Percentiles rank a stretch among this genome's conserved stretches.
These are phyloP conservation scores for Udeniomyces megalosporus DNA, from an alignment of 768 basidiomycete genomes.

Conservation along the genomic window DNA sequence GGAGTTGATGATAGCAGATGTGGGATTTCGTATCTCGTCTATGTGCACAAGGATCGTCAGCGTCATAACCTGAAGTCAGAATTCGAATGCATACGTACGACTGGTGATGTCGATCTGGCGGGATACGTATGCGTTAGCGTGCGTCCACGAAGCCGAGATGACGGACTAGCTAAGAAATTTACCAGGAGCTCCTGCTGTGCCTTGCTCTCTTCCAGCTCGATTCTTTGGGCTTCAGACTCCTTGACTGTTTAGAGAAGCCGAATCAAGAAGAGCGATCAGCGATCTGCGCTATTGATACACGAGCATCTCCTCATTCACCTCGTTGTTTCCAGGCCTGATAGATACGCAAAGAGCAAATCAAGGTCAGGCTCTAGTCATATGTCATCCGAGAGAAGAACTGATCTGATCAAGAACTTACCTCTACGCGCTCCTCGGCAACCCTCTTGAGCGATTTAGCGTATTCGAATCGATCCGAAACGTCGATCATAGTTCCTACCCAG, in stretches of 20 bases:
- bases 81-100: too few relatives aligned
- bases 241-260: too few relatives aligned
- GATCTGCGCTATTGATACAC: too few relatives aligned
- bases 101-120: not conserved
- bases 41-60: too few relatives aligned
- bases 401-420: not conserved
- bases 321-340: too few relatives aligned
- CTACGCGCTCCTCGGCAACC: not conserved
- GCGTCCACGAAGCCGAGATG: not conserved
- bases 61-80: too few relatives aligned
- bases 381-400: too few relatives aligned
- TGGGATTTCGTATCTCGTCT: slow-evolving; percentile 2
- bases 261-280: too few relatives aligned
- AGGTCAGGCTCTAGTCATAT: too few relatives aligned
- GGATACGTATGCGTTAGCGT: not conserved
- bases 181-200: slow-evolving; percentile 4
- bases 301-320: too few relatives aligned
- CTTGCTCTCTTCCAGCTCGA: not conserved
- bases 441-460: not conserved
- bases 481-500: slow-evolving; percentile 3
- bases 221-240: not conserved
- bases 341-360: too few relatives aligned
- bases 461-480: not conserved
- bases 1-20: not conserved
- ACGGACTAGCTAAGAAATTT: not conserved